A percentile compares a stretch with the other conserved stretches of the same genome.
phyloP scores from a whole-genome alignment of 2,329 filamentous ascomycete genomes.

The Pseudopithomyces maydicus region DNA sequence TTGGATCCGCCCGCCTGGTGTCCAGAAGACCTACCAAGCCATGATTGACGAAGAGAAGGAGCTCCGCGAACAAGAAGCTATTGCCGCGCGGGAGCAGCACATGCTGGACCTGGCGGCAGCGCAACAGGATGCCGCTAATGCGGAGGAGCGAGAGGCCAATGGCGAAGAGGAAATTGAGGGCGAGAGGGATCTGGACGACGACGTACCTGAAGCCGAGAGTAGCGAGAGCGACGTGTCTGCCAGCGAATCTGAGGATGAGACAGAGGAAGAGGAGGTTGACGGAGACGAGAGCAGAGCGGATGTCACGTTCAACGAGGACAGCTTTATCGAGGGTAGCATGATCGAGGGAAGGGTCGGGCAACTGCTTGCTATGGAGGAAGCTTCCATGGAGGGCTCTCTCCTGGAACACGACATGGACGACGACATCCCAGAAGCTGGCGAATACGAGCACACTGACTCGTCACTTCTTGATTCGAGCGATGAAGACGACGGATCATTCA shows the following conservation, averaged over 20 bases:
- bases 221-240: background rate
- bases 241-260: conserved; percentile 25
- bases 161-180: conserved; percentile 49
- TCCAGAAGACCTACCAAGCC: conserved; percentile 87
- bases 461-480: conserved; percentile 51
- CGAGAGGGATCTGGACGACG: conserved; percentile 47
- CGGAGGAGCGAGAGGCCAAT: conserved; percentile 47
- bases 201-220: conserved; percentile 44
- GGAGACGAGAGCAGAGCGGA: conserved; percentile 40
- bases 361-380: conserved; percentile 52
- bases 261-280: conserved; percentile 40
- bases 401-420: conserved; percentile 56
- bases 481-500: conserved; percentile 27
- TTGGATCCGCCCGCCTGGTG: conserved; percentile 89
- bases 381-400: conserved; percentile 52
- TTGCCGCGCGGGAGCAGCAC: conserved; percentile 71
- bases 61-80: conserved; percentile 81
- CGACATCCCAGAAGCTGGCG: conserved; percentile 58
- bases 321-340: conserved; percentile 53
- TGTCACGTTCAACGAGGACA: conserved; percentile 57
- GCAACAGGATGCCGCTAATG: conserved; percentile 53
- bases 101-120: conserved; percentile 72
- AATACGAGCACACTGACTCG: conserved; percentile 61
- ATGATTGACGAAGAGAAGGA: conserved; percentile 89
- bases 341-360: conserved; percentile 43